Conservation (phyloP, 164 flowering plant species). For the Macadamia integrifolia region DNA sequence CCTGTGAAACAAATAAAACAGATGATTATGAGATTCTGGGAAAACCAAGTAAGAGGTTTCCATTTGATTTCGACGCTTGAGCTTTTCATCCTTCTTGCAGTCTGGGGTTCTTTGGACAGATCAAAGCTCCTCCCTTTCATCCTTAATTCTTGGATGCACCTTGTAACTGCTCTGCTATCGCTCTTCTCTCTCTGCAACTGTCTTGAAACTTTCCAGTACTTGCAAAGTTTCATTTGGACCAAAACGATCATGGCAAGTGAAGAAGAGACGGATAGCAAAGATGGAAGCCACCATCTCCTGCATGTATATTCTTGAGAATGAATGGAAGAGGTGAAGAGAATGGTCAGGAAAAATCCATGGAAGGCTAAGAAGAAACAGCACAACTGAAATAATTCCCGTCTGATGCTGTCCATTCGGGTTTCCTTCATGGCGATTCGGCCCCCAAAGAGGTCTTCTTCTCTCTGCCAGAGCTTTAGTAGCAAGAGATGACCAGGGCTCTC, state of each 20-base stretch:
- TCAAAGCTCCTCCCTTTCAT: conserved; percentile 95
- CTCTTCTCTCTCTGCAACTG: conserved; percentile 53
- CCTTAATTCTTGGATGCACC: conserved; percentile 79
- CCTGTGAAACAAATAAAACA: conserved; percentile 60
- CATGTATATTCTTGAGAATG: conserved; percentile 23
- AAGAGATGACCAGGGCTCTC: conserved; percentile 85
- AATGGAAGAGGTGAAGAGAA: conserved; percentile 50
- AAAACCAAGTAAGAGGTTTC: conserved; percentile 69
- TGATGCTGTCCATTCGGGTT: conserved; percentile 42
- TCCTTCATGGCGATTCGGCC: conserved; percentile 48
- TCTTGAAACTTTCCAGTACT: conserved; percentile 57
- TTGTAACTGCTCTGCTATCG: conserved; percentile 49
- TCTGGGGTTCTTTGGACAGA: conserved; percentile 60
- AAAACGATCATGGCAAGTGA: conserved; percentile 45
- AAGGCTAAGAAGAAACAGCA: conserved; percentile 64
- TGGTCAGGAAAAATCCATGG: conserved; percentile 54
- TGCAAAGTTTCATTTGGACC: conserved; percentile 59
- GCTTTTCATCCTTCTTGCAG: conserved; percentile 74
- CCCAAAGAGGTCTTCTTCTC: conserved; percentile 65
- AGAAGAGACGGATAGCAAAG: conserved; percentile 34
- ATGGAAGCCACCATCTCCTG: conserved; percentile 72
- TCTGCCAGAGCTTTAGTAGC: conserved; percentile 87
- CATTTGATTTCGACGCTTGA: conserved; percentile 92
- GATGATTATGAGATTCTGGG: conserved; percentile 46
- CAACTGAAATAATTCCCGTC: conserved; percentile 58